These are phyloP conservation scores for Penicillium sp. DNA, from an alignment of 2,329 filamentous ascomycete genomes.

Conservation along the genomic window DNA sequence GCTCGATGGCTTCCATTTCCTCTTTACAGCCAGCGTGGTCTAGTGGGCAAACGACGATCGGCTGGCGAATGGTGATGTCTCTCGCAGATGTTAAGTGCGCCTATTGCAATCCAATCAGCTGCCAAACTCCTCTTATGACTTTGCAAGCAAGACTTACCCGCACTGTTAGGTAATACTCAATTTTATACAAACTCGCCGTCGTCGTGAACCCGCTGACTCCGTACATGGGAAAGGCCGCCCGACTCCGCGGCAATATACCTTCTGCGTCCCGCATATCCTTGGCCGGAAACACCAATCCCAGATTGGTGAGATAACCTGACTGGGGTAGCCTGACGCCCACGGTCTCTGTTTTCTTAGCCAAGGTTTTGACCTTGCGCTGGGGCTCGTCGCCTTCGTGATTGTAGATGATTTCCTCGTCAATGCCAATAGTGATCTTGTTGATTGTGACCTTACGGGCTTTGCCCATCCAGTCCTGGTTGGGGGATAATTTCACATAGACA, in stretches of 20 bases:
- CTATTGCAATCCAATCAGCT: conserved; percentile 50
- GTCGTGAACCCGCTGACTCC: conserved; percentile 90
- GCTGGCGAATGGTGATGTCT: conserved; percentile 86
- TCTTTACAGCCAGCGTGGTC: conserved; percentile 96
- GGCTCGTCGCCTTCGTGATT: conserved; percentile 97
- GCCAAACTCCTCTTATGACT: neutral
- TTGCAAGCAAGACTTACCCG: conserved; percentile 63
- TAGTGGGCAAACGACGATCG: conserved; percentile 92
- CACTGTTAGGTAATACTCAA: conserved; percentile 93
- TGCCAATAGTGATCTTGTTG: conserved; percentile 86
- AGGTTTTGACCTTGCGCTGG: conserved; percentile 81
- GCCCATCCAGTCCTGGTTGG: conserved; percentile 85
- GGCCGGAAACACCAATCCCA: conserved; percentile 86
- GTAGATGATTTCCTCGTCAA: conserved; percentile 98
- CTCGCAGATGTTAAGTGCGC: conserved; percentile 83
- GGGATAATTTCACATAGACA: conserved; percentile 91
- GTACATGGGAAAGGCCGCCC: conserved; percentile 86
- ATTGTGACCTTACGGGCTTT: conserved; percentile 93
- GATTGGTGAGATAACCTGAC: conserved; percentile 87
- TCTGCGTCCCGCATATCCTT: conserved; percentile 86
- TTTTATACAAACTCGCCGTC: conserved; percentile 91
- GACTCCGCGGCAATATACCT: conserved; percentile 81
- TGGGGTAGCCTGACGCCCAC: conserved; percentile 86
- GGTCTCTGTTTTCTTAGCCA: conserved; percentile 79
- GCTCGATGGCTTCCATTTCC: conserved; percentile 97